Evolutionary conservation across 1,284 basidiomycete species (phyloP).

Genomic region (Cronartium quercuum): DNA sequence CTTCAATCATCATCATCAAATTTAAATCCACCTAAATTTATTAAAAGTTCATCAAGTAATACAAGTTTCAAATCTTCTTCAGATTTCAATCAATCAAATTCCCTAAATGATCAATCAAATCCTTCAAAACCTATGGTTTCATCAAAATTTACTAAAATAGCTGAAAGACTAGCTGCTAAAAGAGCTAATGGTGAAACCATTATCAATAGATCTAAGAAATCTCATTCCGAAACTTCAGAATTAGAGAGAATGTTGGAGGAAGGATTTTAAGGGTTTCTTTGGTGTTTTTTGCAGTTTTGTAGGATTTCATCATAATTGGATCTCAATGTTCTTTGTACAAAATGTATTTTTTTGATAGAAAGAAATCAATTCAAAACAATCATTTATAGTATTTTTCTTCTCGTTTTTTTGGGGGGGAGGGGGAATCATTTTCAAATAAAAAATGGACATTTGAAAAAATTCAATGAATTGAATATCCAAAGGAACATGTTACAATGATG

Average conservation of each 20-base stretch:
- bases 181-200: neutral
- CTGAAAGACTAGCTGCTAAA: conserved; percentile 29
- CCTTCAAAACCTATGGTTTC: neutral
- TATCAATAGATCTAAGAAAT: neutral
- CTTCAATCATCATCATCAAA: conserved; percentile 2
- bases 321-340: too few relatives aligned
- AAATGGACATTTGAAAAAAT: too few relatives aligned
- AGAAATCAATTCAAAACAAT: too few relatives aligned
- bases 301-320: neutral
- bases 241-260: conserved; percentile 33
- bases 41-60: conserved; percentile 1
- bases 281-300: neutral
- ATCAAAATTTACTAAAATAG: conserved; percentile 36
- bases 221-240: conserved; percentile 10
- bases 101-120: neutral
- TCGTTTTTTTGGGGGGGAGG: too few relatives aligned
- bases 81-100: neutral
- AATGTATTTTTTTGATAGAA: too few relatives aligned
- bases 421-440: too few relatives aligned
- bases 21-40: conserved; percentile 8
- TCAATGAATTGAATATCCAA: too few relatives aligned
- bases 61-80: conserved; percentile 8
- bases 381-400: too few relatives aligned
- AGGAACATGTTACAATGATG: too few relatives aligned
- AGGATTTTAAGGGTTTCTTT: conserved; percentile 1